Evolutionary conservation across 2,329 filamentous ascomycete genomes (phyloP).

Genomic region (Colletotrichum filicis): DNA sequence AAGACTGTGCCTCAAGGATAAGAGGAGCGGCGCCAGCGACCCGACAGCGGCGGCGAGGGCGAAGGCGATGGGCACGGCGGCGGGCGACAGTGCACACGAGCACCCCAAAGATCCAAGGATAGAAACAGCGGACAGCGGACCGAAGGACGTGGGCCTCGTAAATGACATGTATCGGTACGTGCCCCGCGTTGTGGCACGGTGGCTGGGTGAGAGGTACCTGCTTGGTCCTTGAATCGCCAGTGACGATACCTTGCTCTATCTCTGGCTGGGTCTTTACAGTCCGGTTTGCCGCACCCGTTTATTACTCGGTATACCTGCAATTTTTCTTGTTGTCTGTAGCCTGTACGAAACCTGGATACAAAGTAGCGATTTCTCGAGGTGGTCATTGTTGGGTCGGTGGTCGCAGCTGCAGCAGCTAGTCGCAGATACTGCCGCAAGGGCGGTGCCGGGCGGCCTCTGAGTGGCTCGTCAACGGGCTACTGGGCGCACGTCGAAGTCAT

Average conservation of each 20-base stretch:
- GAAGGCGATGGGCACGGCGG: slow-evolving; percentile 7
- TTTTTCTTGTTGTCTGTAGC: not conserved
- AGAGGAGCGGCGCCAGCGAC: no score
- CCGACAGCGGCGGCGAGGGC: slow-evolving; percentile 1
- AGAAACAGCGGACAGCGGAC: slow-evolving; percentile 21
- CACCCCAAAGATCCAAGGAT: slow-evolving; percentile 26
- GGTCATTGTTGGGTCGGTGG: not conserved
- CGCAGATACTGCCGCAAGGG: slow-evolving; percentile 14
- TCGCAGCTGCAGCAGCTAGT: not conserved
- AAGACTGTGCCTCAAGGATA: no score
- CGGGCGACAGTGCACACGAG: slow-evolving; percentile 14
- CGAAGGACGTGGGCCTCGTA: not conserved
- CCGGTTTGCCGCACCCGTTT: not conserved
- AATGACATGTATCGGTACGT: slow-evolving; percentile 21
- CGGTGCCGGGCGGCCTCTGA: slow-evolving; percentile 23
- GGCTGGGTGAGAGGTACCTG: not conserved
- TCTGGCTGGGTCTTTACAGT: not conserved
- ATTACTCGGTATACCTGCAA: not conserved
- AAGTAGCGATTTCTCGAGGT: no score
- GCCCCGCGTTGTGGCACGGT: slow-evolving; percentile 22
- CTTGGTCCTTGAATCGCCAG: not conserved
- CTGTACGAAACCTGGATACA: no score
- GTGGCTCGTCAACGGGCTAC: slow-evolving; percentile 8
- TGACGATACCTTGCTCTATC: not conserved
- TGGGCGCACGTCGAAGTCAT: slow-evolving; percentile 22